Evolutionary conservation across 805 yeast genomes (phyloP).

Genomic region (Kuraishia ogatae): DNA sequence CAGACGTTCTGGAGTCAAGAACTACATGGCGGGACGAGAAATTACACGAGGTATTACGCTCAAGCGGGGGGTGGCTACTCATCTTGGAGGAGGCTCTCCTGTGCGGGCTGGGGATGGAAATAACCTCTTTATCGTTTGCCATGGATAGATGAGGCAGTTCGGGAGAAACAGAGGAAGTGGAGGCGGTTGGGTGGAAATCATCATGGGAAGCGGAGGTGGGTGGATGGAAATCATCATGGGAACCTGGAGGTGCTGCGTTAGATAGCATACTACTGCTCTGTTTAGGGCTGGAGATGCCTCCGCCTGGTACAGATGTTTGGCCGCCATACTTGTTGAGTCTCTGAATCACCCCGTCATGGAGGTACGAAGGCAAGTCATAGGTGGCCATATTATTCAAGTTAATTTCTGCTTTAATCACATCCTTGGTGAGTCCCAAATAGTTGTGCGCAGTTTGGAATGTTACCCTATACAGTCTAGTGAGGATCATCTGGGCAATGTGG

Average conservation of each 20-base stretch:
- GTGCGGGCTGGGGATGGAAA: background rate
- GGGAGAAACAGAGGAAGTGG: background rate
- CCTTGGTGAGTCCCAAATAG: conserved; percentile 78
- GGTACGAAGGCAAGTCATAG: conserved; percentile 52
- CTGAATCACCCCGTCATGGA: conserved; percentile 48
- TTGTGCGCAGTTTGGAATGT: conserved; percentile 86
- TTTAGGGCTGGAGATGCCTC: background rate
- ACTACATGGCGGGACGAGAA: conserved; percentile 28
- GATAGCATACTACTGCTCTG: background rate
- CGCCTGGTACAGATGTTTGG: background rate
- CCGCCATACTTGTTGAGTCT: conserved; percentile 20
- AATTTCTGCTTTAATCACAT: conserved; percentile 70
- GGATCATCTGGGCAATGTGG: conserved; percentile 87
- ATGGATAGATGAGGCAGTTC: background rate
- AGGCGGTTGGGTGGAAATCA: background rate
- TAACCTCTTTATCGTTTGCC: background rate
- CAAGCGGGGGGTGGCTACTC: background rate
- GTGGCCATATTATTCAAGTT: conserved; percentile 43
- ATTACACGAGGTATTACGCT: background rate
- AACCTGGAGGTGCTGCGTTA: background rate
- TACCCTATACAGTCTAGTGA: conserved; percentile 80
- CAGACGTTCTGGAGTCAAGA: conserved; percentile 43
- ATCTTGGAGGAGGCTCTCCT: conserved; percentile 1
- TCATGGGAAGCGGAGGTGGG: background rate
- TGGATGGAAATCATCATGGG: background rate